Base-by-base conservation (phyloP, 2,329 filamentous ascomycete genomes). In the Scedosporium minutisporum region DNA sequence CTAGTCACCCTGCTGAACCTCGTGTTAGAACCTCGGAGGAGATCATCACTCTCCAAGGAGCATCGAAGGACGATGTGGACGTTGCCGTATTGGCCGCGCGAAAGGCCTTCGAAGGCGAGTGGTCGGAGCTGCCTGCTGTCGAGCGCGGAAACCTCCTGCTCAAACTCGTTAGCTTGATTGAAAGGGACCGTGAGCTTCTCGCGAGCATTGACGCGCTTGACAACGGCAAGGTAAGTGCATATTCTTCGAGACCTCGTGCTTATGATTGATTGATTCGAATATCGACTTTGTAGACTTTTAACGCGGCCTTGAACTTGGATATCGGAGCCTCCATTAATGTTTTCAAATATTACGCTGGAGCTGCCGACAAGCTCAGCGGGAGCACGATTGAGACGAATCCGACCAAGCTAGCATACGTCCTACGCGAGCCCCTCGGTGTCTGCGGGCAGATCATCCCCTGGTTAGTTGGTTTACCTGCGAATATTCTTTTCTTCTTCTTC, bases 121-220 rank as follows among this genome's bases (percentile, higher is more conserved):
- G 61, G 61, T 62, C 61, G 6, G 61, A 44, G 41, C 41, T 44
- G 41, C 41, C 41, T 14, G 41, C 41, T n/a, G 41, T 44, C 41
- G 41, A 44, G 41, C 41, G 41, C 7, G 89, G 88, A 46, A 80
- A 80, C 42, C 73, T 93, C 61, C 82, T 95, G 79, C 81, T 80
- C 71, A 89, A 87, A 71, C 82, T 95, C 14, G 86, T 87, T 10
- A 82, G 89, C 60, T 77, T 95, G 27, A 77, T 92, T 23, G 86
- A 90, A 65, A 72, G 86, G 70, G 79, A 93, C 70, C 80, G 78
- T 33, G 76, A 78, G 46, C 62, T 68, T 0, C 69, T 81, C 3
- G 78, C 78, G 4, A 79, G 78, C 1, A 73, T 81, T 6, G 90
- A 96, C 75, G 90, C 91, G 0, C 93, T 89, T 89, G 90, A 95